Percentiles rank a stretch among this genome's conserved stretches.
These are phyloP conservation scores for Chaetomium sp. DNA, from an alignment of 2,329 filamentous ascomycete genomes.

Conservation along the genomic window DNA sequence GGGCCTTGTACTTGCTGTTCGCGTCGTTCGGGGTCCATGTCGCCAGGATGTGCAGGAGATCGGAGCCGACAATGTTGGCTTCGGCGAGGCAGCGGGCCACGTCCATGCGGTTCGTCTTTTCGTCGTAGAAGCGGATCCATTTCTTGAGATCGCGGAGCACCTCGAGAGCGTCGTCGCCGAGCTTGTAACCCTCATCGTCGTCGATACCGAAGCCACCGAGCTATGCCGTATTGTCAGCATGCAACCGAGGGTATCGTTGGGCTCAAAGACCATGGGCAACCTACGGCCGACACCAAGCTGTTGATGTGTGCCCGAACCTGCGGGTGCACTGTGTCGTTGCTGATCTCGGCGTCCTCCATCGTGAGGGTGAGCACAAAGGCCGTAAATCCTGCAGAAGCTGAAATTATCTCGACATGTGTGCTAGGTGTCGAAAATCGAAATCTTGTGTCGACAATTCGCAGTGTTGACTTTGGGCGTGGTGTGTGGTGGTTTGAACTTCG, in stretches of 20 bases:
- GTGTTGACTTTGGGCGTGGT: not conserved
- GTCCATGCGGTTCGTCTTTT: constrained; percentile 88
- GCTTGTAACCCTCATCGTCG: constrained; percentile 76
- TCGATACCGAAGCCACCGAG: constrained; percentile 77
- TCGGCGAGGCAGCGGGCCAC: constrained; percentile 89
- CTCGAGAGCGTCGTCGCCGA: constrained; percentile 88
- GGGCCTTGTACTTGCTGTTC: constrained; percentile 68
- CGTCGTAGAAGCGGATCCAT: constrained; percentile 93
- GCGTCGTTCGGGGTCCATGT: constrained; percentile 68
- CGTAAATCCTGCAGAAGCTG: not conserved
- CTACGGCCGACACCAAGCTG: constrained; percentile 85
- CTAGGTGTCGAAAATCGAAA: not conserved
- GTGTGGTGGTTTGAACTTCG: not conserved
- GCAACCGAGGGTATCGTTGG: not conserved
- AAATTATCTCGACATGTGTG: constrained; percentile 11
- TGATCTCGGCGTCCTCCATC: constrained; percentile 51
- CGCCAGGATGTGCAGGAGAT: constrained; percentile 83
- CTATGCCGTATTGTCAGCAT: constrained; percentile 39
- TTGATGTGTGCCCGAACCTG: constrained; percentile 91
- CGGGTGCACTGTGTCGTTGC: constrained; percentile 67
- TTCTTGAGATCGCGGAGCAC: constrained; percentile 88
- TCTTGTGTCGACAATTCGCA: not conserved
- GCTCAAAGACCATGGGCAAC: constrained; percentile 30
- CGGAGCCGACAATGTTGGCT: constrained; percentile 83
- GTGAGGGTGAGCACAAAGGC: constrained; percentile 15